Percentiles rank a stretch among this genome's conserved stretches.
phyloP scores from a whole-genome alignment of 495 filamentous ascomycete species.

The Aspergillus bertholletiae region DNA sequence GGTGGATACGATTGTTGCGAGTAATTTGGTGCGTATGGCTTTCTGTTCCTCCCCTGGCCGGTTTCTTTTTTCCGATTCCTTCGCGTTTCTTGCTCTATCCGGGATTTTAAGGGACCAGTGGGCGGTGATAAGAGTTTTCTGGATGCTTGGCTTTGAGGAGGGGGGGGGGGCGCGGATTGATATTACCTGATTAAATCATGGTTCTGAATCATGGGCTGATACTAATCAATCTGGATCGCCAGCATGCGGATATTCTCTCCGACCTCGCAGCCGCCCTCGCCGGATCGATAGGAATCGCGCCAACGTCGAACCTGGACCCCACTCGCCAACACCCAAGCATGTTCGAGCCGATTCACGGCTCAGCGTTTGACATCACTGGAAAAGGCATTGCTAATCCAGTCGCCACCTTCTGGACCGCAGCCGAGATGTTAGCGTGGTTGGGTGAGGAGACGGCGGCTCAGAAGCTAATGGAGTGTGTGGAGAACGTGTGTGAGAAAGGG shows the following conservation, averaged over 20 bases:
- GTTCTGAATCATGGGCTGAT: background rate
- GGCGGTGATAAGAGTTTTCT: background rate
- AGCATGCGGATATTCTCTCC: constrained; percentile 56
- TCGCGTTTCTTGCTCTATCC: background rate
- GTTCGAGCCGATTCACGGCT: constrained; percentile 68
- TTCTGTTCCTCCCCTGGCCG: background rate
- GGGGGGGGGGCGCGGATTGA: background rate
- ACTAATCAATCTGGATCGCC: background rate
- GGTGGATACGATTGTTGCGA: constrained; percentile 55
- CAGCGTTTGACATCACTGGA: constrained; percentile 69
- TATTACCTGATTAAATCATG: background rate
- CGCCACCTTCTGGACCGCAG: constrained; percentile 65
- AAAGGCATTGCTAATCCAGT: constrained; percentile 71
- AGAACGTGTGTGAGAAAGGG: constrained; percentile 56
- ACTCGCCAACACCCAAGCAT: constrained; percentile 57
- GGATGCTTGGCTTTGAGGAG: background rate
- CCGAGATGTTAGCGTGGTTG: constrained; percentile 67
- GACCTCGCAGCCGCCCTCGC: constrained; percentile 55
- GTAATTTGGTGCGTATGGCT: constrained; percentile 42
- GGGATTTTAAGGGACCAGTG: background rate
- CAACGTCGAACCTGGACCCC: constrained; percentile 63
- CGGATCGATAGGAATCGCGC: constrained; percentile 55
- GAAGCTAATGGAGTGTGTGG: constrained; percentile 54
- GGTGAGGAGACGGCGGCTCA: constrained; percentile 53
- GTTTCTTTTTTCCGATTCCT: background rate